phyloP scores from a whole-genome alignment of 2,329 filamentous ascomycete genomes.

The Xylaria sp. region DNA sequence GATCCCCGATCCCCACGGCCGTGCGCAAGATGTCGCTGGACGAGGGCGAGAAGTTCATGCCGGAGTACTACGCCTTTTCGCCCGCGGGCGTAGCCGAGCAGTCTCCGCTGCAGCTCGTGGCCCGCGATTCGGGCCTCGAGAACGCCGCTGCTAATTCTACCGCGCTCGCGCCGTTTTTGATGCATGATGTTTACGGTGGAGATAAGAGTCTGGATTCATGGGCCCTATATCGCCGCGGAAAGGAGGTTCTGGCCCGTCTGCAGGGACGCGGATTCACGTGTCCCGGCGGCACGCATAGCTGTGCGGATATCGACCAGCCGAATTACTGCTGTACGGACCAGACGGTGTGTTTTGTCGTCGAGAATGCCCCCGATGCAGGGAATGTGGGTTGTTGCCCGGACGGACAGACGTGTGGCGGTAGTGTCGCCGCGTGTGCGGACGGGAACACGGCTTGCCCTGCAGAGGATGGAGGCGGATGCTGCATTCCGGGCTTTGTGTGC shows the following conservation, averaged over 20 bases:
- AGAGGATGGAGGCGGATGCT: slow-evolving; percentile 67
- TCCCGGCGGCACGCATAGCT: slow-evolving; percentile 60
- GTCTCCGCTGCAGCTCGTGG: slow-evolving; percentile 23
- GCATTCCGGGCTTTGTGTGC: slow-evolving; percentile 66
- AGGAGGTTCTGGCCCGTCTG: slow-evolving; percentile 43
- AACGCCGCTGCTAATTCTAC: slow-evolving; percentile 32
- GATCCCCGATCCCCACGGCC: slow-evolving; percentile 47
- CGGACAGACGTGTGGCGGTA: slow-evolving; percentile 58
- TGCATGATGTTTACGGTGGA: slow-evolving; percentile 36
- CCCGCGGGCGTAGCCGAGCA: slow-evolving; percentile 17
- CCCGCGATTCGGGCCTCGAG: slow-evolving; percentile 15
- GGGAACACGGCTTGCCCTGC: slow-evolving; percentile 61
- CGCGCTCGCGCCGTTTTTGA: slow-evolving; percentile 43
- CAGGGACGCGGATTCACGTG: slow-evolving; percentile 59
- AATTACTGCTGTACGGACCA: slow-evolving; percentile 68
- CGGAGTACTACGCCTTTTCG: slow-evolving; percentile 57
- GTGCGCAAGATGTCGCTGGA: slow-evolving; percentile 69
- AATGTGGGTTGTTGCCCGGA: slow-evolving; percentile 70
- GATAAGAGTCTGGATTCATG: slow-evolving; percentile 15
- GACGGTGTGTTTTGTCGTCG: slow-evolving; percentile 60
- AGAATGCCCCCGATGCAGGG: slow-evolving; percentile 54
- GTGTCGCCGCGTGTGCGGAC: slow-evolving; percentile 55
- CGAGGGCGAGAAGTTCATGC: slow-evolving; percentile 67
- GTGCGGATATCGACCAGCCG: slow-evolving; percentile 57
- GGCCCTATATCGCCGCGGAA: slow-evolving; percentile 40